Conservation (phyloP, 306 rosid species). For the Morella rubra region DNA sequence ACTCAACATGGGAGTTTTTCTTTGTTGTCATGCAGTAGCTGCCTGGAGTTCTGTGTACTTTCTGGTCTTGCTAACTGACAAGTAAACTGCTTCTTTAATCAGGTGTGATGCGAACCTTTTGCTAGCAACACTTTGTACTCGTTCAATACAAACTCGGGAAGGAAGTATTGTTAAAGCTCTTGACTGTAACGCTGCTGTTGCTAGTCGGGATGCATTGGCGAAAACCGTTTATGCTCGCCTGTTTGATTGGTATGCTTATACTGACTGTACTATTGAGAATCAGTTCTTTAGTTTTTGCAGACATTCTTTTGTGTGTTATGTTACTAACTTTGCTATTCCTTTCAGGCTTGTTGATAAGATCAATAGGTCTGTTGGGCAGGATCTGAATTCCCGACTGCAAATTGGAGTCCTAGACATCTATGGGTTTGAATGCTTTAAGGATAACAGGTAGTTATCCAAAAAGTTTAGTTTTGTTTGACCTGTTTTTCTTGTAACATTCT, state of each 20-base stretch:
- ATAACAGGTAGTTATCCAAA: slow-evolving; percentile 64
- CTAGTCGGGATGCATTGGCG: slow-evolving; percentile 91
- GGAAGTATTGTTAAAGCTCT: slow-evolving; percentile 89
- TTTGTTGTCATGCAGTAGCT: slow-evolving; percentile 23
- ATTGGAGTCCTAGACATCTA: slow-evolving; percentile 96
- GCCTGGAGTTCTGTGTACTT: slow-evolving; percentile 8
- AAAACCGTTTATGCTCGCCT: slow-evolving; percentile 89
- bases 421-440: slow-evolving; percentile 97
- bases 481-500: slow-evolving; percentile 17
- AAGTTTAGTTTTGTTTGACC: slow-evolving; percentile 3
- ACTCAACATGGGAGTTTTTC: slow-evolving; percentile 4
- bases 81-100: slow-evolving; percentile 22
- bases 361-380: slow-evolving; percentile 92
- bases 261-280: slow-evolving; percentile 10
- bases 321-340: slow-evolving; percentile 27
- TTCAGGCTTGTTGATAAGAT: slow-evolving; percentile 97
- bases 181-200: slow-evolving; percentile 84
- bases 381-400: slow-evolving; percentile 65
- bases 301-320: background rate
- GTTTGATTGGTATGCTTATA: slow-evolving; percentile 77
- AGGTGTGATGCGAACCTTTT: slow-evolving; percentile 84
- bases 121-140: slow-evolving; percentile 74
- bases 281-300: slow-evolving; percentile 7
- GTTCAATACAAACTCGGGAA: slow-evolving; percentile 91
- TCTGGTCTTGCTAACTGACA: slow-evolving; percentile 11